Conservation (phyloP, 345 rosid species). For the Eucalyptus grandis region DNA sequence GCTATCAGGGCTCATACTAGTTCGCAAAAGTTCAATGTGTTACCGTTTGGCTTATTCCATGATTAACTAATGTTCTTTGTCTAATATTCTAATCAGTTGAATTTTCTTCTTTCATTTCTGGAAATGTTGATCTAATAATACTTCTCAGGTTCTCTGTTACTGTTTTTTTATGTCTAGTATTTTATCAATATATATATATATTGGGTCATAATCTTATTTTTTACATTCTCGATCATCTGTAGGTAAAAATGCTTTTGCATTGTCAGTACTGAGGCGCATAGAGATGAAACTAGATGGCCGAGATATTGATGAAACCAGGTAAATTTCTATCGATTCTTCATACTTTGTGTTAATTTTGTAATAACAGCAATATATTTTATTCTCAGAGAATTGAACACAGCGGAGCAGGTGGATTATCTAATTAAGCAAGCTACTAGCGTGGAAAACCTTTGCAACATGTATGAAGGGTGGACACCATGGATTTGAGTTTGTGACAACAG, state of each 20-base stretch:
- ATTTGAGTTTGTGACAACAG: conserved; percentile 26
- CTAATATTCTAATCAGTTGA: neutral
- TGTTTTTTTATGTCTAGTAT: neutral
- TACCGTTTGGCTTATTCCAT: neutral
- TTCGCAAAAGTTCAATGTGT: neutral
- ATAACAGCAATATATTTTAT: neutral
- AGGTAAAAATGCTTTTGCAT: conserved; percentile 86
- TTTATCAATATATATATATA: neutral
- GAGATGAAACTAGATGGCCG: conserved; percentile 85
- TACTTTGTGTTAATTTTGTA: neutral
- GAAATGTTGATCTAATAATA: neutral
- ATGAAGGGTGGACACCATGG: conserved; percentile 99
- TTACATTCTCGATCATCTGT: neutral
- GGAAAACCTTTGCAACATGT: conserved; percentile 95
- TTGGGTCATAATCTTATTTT: neutral
- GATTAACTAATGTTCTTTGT: neutral
- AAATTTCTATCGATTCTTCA: neutral
- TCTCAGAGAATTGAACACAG: conserved; percentile 50
- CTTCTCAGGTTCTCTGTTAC: neutral
- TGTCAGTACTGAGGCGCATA: conserved; percentile 62
- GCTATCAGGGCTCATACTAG: neutral
- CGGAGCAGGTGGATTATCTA: conserved; percentile 84
- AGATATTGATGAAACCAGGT: conserved; percentile 61
- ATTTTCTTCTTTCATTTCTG: neutral
- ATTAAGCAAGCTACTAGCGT: conserved; percentile 74